These are phyloP conservation scores for Patellifolia procumbens DNA, from an alignment of 179 eudicot species.

Conservation along the genomic window DNA sequence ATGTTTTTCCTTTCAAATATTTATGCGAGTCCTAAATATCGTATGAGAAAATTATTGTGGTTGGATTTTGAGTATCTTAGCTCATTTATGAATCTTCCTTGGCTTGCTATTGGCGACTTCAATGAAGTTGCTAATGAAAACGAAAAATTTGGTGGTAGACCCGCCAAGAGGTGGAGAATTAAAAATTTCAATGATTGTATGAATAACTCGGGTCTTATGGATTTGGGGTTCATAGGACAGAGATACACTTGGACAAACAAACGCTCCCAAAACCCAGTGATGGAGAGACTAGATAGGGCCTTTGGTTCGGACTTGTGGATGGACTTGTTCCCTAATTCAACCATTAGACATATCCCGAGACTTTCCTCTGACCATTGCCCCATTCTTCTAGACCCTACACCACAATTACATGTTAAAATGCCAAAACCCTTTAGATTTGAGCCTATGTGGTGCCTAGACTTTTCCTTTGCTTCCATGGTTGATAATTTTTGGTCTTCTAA, in stretches of 20 bases:
- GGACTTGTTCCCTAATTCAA: neutral
- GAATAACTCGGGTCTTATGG: neutral
- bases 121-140: no score
- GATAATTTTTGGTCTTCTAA: no score
- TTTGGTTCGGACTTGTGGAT: neutral
- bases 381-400: neutral
- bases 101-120: neutral
- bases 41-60: neutral
- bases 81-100: neutral
- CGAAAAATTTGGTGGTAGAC: neutral
- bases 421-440: neutral
- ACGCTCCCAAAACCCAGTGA: neutral
- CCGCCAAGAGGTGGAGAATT: neutral
- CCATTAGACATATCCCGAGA: no score
- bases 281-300: neutral
- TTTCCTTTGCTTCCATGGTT: neutral
- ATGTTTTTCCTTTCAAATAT: neutral
- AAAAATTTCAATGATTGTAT: neutral
- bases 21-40: neutral
- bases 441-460: neutral
- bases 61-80: neutral
- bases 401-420: fast-evolving
- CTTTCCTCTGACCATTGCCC: neutral
- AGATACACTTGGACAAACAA: neutral
- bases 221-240: neutral